These are phyloP conservation scores for Leishmania major DNA, from an alignment of 208 protist genomes.

Conservation along the genomic window DNA sequence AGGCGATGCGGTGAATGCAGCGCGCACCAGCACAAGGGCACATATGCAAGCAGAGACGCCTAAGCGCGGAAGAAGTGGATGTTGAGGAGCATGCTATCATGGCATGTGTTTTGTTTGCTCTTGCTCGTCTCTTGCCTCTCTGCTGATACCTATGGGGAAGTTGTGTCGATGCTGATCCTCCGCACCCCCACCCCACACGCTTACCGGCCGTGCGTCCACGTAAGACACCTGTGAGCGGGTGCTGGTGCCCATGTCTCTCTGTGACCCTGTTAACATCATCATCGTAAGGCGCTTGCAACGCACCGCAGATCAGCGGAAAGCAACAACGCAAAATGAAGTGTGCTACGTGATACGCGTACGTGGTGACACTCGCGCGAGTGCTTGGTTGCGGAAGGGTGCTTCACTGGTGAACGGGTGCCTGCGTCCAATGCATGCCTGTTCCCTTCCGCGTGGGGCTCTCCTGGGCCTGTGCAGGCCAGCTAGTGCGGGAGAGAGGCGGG, in stretches of 20 bases:
- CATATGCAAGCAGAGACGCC: too few relatives aligned
- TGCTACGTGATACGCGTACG: neutral
- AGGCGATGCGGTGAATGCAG: too few relatives aligned
- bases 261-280: neutral
- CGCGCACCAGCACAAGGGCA: too few relatives aligned
- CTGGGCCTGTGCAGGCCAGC: neutral
- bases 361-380: neutral
- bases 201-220: neutral
- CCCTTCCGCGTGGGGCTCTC: neutral
- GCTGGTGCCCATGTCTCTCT: neutral
- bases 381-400: neutral
- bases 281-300: neutral
- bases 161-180: too few relatives aligned
- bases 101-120: too few relatives aligned
- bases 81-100: too few relatives aligned
- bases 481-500: neutral
- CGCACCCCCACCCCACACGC: neutral
- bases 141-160: too few relatives aligned
- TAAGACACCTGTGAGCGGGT: neutral
- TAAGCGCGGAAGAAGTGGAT: too few relatives aligned
- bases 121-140: too few relatives aligned
- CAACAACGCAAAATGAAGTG: neutral
- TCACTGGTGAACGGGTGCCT: neutral
- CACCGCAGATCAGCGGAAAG: neutral
- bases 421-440: neutral